A percentile compares a stretch with the other conserved stretches of the same genome.
Conservation (phyloP, 768 basidiomycete genomes). For the Tricholoma terreum region DNA sequence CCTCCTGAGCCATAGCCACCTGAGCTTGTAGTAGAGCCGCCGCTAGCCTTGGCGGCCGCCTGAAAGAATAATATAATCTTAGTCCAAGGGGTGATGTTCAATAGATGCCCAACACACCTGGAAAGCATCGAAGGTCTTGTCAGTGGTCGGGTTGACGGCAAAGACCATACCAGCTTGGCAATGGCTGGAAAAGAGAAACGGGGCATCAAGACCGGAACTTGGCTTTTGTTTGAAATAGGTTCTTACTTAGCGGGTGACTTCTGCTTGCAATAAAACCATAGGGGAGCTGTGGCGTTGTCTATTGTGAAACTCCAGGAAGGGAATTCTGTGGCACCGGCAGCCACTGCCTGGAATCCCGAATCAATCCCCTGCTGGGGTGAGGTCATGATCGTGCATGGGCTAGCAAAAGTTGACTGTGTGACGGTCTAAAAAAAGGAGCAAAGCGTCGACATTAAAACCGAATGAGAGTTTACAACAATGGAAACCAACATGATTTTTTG, state of each 20-base stretch:
- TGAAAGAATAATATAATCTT: not conserved
- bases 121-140: conserved; percentile 48
- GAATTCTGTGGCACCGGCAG: conserved; percentile 28
- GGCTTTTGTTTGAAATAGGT: not conserved
- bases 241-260: conserved; percentile 25
- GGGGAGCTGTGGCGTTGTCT: conserved; percentile 40
- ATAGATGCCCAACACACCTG: conserved; percentile 27
- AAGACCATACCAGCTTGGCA: conserved; percentile 61
- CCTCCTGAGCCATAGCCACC: not conserved
- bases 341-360: conserved; percentile 49
- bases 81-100: not conserved
- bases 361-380: conserved; percentile 38
- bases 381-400: conserved; percentile 43
- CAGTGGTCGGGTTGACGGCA: conserved; percentile 48
- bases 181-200: conserved; percentile 32
- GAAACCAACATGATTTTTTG: conserved; percentile 40
- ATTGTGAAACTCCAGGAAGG: conserved; percentile 48
- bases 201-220: not conserved
- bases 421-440: conserved; percentile 37
- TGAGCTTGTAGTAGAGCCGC: not conserved
- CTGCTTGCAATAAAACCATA: conserved; percentile 66
- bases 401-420: conserved; percentile 57
- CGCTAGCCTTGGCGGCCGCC: conserved; percentile 18
- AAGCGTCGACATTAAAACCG: not conserved
- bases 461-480: not conserved